A percentile compares a stretch with the other conserved stretches of the same genome.
phyloP scores from a whole-genome alignment of 2,329 filamentous ascomycete genomes.

The Xylariaceae sp. region DNA sequence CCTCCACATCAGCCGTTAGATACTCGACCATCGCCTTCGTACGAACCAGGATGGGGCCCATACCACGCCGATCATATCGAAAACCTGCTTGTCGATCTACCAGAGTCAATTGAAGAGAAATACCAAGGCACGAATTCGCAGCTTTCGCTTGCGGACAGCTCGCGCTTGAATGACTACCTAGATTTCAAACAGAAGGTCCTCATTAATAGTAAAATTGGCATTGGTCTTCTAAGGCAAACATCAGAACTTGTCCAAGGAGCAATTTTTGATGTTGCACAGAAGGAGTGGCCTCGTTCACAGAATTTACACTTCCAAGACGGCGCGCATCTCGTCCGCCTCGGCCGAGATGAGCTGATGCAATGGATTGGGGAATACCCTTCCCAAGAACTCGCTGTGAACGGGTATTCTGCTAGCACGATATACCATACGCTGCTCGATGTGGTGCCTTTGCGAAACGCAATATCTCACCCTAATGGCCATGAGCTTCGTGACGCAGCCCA shows the following conservation, averaged over 20 bases:
- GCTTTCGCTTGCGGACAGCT: not conserved
- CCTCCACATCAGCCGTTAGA: no score
- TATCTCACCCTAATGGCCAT: not conserved
- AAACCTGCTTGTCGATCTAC: no score
- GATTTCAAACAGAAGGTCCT: not conserved
- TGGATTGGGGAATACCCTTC: constrained; percentile 3
- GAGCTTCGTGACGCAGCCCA: not conserved
- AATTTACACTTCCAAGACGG: not conserved
- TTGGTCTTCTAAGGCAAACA: not conserved
- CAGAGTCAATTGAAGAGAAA: not conserved
- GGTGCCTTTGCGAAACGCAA: not conserved
- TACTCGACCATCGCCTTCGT: no score
- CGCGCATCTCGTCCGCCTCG: constrained; percentile 1
- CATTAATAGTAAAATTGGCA: not conserved
- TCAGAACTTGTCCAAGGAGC: not conserved
- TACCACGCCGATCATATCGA: no score
- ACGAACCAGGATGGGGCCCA: no score
- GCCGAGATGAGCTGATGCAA: not conserved
- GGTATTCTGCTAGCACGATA: not conserved
- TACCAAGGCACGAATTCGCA: no score
- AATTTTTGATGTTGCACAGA: not conserved
- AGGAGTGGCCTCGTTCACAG: not conserved
- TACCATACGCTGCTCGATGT: not conserved
- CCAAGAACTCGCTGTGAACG: no score
- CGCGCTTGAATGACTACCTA: not conserved